Evolutionary conservation across 495 filamentous ascomycete genomes (phyloP).

Genomic region (Aspergillus conjunctus): DNA sequence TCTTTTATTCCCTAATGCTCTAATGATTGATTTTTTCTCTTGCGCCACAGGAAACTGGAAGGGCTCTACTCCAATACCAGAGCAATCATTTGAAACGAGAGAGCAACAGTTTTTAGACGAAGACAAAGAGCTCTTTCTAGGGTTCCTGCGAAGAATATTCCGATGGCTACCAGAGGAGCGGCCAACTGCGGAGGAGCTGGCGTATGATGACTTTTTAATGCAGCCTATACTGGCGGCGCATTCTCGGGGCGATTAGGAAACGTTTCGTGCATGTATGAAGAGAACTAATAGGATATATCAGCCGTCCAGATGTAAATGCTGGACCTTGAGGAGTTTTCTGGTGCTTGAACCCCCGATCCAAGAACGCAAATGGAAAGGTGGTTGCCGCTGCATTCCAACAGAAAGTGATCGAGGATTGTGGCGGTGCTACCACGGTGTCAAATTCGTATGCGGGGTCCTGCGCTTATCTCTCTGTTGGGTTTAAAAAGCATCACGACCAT

Average conservation of each 20-base stretch:
- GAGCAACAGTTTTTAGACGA: conserved; percentile 22
- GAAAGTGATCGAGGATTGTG: too few species aligned
- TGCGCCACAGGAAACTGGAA: conserved; percentile 29
- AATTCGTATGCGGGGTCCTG: too few species aligned
- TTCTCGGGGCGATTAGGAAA: neutral
- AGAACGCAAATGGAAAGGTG: too few species aligned
- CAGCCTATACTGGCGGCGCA: conserved; percentile 12
- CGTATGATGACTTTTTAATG: conserved; percentile 30
- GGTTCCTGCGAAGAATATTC: conserved; percentile 35
- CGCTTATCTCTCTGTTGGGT: too few species aligned
- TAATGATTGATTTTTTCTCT: neutral
- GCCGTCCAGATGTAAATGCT: too few species aligned
- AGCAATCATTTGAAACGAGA: conserved; percentile 26
- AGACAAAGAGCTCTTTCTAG: conserved; percentile 33
- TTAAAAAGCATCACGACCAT: too few species aligned
- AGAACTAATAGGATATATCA: too few species aligned
- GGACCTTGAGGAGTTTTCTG: too few species aligned
- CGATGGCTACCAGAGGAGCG: conserved; percentile 40
- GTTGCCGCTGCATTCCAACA: too few species aligned
- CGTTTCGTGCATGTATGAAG: too few species aligned
- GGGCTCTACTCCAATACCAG: conserved; percentile 27
- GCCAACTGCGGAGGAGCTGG: conserved; percentile 38
- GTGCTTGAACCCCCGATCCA: too few species aligned
- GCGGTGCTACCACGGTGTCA: too few species aligned
- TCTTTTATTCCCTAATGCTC: neutral